phyloP scores from a whole-genome alignment of 148 eudicot species.

The Spergularia marina region DNA sequence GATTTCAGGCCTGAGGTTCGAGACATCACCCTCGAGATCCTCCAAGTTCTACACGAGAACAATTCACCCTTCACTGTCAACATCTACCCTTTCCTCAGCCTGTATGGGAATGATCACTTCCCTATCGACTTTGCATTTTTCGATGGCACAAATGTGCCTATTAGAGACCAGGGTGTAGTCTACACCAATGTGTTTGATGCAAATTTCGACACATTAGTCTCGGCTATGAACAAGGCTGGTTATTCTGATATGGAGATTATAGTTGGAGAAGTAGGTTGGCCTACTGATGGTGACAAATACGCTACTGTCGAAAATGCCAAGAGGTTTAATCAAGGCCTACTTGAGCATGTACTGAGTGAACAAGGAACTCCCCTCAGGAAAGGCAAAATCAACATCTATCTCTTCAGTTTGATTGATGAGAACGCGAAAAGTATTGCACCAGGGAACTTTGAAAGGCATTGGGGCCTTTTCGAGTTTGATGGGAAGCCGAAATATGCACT shows the following conservation, averaged over 20 bases:
- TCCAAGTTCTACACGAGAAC: conserved; percentile 57
- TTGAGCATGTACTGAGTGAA: conserved; percentile 55
- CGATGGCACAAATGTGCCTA: conserved; percentile 52
- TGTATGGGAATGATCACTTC: conserved; percentile 67
- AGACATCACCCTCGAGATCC: conserved; percentile 53
- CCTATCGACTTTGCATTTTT: conserved; percentile 86
- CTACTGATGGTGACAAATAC: conserved; percentile 75
- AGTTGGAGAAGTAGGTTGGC: conserved; percentile 99
- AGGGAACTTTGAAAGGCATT: conserved; percentile 89
- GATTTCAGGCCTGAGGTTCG: conserved; percentile 83
- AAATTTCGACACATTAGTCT: conserved; percentile 78
- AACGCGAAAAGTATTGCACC: conserved; percentile 79
- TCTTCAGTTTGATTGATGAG: conserved; percentile 90
- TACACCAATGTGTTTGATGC: conserved; percentile 96
- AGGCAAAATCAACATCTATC: conserved; percentile 57
- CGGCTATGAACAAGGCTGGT: conserved; percentile 69
- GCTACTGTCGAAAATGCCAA: conserved; percentile 68
- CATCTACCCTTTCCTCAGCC: conserved; percentile 90
- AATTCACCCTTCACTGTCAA: conserved; percentile 87
- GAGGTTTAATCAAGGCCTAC: conserved; percentile 77
- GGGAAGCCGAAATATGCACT: conserved; percentile 86
- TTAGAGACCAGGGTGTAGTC: conserved; percentile 46
- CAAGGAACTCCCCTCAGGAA: conserved; percentile 72
- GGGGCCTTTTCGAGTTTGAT: conserved; percentile 95
- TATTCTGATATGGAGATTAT: conserved; percentile 72